Base-by-base conservation (phyloP, 495 filamentous ascomycete genomes). In the Neurospora intermedia region DNA sequence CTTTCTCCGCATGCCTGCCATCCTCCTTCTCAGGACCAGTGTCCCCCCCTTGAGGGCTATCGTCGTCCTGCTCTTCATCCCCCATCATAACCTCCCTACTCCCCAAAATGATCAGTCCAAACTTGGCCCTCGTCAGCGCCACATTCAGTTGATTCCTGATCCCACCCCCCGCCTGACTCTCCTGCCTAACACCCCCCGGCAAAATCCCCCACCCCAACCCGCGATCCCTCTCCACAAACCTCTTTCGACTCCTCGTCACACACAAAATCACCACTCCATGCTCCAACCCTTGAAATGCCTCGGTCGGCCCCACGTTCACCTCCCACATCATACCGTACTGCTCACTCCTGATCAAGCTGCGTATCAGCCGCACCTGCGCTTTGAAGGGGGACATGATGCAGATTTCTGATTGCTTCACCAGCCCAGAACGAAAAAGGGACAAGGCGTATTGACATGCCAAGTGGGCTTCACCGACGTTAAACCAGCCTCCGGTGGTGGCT, bases 281-380 rank as follows among this genome's bases (percentile, higher is more conserved):
- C 75, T 89, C 87, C 35, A 86, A 77, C 0, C 87, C 87, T 73
- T 89, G 87, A 72, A 85, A 89, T n/a, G 85, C 87, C 74, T 89
- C 87, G 31, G 86, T 82, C 4, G 87, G 86, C 4, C 87, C 87
- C 27, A 89, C 84, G 73, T 87, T 88, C 20, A 89, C 80, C 35
- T 79, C 80, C 74, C 80, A 81, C 35, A 85, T 75, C 10, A 40
- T 72, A 1, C 76, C 74, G 42, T 77, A 82, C 62, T 71, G 71
- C 15, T 74, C 40, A 1, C 77, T 69, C 27, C 84, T 78, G 13
- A 87, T 78, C 6, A 78, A 69, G 38, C 80, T 76, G 13, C 87
- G 80, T 38, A 88, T 76, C 38, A 80, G 70, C 38, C 77, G 73
- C 41, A 89, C 87, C 76, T 89, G 87, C 23, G 86, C 84, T 35